Percentiles rank a stretch among this genome's conserved stretches.
phyloP scores from a whole-genome alignment of 139 green algal genomes.

The Tetradesmus obliquus region DNA sequence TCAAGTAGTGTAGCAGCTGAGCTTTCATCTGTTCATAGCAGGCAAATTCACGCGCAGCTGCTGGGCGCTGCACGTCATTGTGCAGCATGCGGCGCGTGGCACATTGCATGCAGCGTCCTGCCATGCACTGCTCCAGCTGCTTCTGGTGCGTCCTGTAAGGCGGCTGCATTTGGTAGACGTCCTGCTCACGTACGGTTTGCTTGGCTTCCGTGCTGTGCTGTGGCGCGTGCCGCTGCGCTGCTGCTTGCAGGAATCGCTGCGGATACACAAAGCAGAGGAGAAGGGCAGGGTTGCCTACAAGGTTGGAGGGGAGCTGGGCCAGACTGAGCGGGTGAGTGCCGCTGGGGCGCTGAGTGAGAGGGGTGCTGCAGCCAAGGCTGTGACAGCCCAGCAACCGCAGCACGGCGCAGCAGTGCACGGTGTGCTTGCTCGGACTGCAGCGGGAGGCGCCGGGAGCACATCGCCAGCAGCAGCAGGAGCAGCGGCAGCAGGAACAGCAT shows the following conservation, averaged over 20 bases:
- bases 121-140: too few species aligned
- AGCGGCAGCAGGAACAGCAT: not conserved
- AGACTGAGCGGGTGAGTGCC: conserved; percentile 56
- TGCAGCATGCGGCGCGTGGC: not conserved
- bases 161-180: too few species aligned
- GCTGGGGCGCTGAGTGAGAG: not conserved
- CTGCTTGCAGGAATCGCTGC: conserved; percentile 35
- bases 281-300: conserved; percentile 80
- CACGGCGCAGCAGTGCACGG: not conserved
- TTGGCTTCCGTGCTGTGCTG: not conserved
- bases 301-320: conserved; percentile 48
- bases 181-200: too few species aligned
- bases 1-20: not conserved
- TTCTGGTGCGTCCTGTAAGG: too few species aligned
- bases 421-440: too few species aligned
- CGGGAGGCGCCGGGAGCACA: too few species aligned
- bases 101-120: too few species aligned
- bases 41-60: not conserved
- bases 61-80: not conserved
- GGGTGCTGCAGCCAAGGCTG: not conserved
- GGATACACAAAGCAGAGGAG: conserved; percentile 77
- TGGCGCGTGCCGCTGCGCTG: not conserved
- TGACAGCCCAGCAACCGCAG: not conserved
- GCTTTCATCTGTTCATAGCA: not conserved
- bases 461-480: too few species aligned